Conservation (phyloP, 306 rosid genomes). For the Castanea mollissima region DNA sequence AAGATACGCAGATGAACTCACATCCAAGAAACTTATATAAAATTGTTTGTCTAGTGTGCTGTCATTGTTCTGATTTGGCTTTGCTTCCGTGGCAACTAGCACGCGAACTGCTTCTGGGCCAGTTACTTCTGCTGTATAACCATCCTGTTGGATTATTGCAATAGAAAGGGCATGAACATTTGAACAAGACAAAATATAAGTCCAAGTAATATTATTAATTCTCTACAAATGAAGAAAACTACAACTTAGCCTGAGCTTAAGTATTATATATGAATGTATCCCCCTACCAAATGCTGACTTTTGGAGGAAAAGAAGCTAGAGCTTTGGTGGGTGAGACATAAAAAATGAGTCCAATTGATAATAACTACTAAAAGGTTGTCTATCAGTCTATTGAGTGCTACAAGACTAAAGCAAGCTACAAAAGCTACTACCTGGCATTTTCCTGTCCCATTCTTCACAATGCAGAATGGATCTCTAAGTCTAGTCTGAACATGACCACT, state of each 20-base stretch:
- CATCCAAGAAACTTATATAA: slow-evolving; percentile 66
- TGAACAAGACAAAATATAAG: background rate
- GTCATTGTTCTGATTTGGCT: slow-evolving; percentile 43
- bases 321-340: no score
- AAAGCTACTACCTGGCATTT: slow-evolving; percentile 60
- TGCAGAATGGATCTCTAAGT: slow-evolving; percentile 77
- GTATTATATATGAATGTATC: background rate
- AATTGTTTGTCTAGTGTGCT: slow-evolving; percentile 69
- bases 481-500: slow-evolving; percentile 88
- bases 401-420: background rate
- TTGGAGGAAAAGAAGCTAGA: no score
- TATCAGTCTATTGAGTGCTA: background rate
- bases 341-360: no score
- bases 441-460: slow-evolving; percentile 64
- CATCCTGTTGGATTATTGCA: slow-evolving; percentile 59
- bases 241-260: no score
- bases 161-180: slow-evolving; percentile 2
- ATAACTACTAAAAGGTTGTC: background rate
- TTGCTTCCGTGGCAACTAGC: slow-evolving; percentile 88
- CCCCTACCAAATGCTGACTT: no score
- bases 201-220: background rate
- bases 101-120: slow-evolving; percentile 63
- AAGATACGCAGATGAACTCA: slow-evolving; percentile 24
- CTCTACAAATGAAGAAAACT: background rate
- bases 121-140: slow-evolving; percentile 62